Percentiles rank a stretch among this genome's conserved stretches.
phyloP scores from a whole-genome alignment of 1,284 basidiomycete genomes.

The Ganoderma lingzhi region DNA sequence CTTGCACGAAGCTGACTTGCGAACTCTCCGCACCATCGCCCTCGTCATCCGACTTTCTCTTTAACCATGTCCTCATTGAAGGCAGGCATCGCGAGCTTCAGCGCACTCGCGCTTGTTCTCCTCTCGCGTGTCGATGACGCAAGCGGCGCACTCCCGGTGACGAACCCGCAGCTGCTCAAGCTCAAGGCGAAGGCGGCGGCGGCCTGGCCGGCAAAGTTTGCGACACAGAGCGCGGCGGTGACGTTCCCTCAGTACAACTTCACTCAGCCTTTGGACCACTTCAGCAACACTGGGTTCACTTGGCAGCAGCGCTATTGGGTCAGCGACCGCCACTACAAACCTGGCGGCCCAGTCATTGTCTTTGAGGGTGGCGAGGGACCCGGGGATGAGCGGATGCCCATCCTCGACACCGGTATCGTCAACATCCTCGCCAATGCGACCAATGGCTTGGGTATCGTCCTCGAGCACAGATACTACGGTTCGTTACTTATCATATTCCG shows the following conservation, averaged over 20 bases:
- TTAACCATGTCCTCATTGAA: constrained; percentile 3
- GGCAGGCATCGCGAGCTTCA: not conserved
- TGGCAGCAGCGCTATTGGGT: constrained; percentile 90
- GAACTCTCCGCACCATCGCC: not conserved
- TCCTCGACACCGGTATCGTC: constrained; percentile 85
- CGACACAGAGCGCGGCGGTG: constrained; percentile 17
- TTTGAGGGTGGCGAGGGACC: constrained; percentile 89
- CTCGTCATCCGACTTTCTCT: too few species aligned
- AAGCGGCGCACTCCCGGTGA: constrained; percentile 5
- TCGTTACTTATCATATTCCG: not conserved
- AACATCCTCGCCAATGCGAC: constrained; percentile 88
- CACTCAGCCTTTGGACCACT: constrained; percentile 88
- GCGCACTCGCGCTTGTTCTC: constrained; percentile 11
- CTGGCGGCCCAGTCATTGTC: constrained; percentile 82
- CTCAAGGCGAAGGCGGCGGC: constrained; percentile 9
- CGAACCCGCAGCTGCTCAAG: constrained; percentile 25
- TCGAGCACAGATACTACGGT: constrained; percentile 71
- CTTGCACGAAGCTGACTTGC: not conserved
- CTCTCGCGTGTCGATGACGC: constrained; percentile 4
- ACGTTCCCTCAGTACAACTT: constrained; percentile 72
- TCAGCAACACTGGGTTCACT: constrained; percentile 57
- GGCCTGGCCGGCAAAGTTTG: constrained; percentile 1
- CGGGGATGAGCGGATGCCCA: constrained; percentile 74
- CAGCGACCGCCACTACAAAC: constrained; percentile 83
- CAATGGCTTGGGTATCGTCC: constrained; percentile 83